Conservation (phyloP, 2,329 filamentous ascomycete species). For the Acarospora socialis region DNA sequence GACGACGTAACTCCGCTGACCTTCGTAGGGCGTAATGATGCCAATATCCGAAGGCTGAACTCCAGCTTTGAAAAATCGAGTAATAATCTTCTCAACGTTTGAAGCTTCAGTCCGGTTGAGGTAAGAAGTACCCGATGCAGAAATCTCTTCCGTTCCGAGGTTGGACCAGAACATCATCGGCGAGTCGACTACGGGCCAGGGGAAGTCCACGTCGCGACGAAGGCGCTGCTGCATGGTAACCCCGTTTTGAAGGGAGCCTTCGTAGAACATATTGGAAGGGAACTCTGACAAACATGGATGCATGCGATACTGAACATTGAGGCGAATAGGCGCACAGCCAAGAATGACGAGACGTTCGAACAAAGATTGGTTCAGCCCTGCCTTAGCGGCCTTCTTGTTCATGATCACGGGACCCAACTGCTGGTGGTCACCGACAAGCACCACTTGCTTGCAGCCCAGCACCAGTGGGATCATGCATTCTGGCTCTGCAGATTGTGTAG, state of each 20-base stretch:
- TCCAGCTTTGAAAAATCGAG: slow-evolving; percentile 95
- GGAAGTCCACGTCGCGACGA: slow-evolving; percentile 89
- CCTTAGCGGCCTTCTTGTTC: slow-evolving; percentile 99
- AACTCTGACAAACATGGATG: slow-evolving; percentile 95
- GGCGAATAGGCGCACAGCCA: slow-evolving; percentile 75
- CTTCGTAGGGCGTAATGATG: slow-evolving; percentile 97
- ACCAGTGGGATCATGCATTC: slow-evolving; percentile 98
- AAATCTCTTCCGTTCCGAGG: slow-evolving; percentile 93
- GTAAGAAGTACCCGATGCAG: slow-evolving; percentile 92
- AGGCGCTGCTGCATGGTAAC: slow-evolving; percentile 81
- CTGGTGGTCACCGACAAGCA: slow-evolving; percentile 96
- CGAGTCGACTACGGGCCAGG: slow-evolving; percentile 84
- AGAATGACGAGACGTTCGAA: slow-evolving; percentile 93
- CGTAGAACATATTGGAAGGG: slow-evolving; percentile 99
- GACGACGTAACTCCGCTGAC: slow-evolving; percentile 94
- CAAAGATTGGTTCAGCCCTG: slow-evolving; percentile 92
- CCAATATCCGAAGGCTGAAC: slow-evolving; percentile 90
- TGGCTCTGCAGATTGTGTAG: slow-evolving; percentile 92
- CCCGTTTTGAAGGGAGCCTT: slow-evolving; percentile 91
- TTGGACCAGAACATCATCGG: slow-evolving; percentile 99
- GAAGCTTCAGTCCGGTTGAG: slow-evolving; percentile 94
- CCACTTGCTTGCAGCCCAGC: slow-evolving; percentile 93
- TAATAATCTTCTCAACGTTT: slow-evolving; percentile 97
- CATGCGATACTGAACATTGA: slow-evolving; percentile 98
- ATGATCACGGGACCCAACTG: slow-evolving; percentile 97